Conservation (phyloP, 176 grass and related monocot species). For the Microstegium vimineum region DNA sequence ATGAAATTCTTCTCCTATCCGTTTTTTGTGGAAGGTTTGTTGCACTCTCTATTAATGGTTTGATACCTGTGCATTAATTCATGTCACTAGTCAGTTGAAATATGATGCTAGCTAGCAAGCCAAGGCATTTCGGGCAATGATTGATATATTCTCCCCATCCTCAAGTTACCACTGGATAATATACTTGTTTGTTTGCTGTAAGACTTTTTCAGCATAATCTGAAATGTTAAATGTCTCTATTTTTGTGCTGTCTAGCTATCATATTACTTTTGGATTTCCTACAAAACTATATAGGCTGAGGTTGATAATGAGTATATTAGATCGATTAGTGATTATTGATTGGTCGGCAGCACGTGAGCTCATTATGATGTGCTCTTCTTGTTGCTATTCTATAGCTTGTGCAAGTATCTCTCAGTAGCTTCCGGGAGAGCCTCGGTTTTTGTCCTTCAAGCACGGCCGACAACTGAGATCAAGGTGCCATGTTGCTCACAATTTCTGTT, state of each 20-base stretch:
- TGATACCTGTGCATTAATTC: neutral
- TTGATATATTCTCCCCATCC: neutral
- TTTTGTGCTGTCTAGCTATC: neutral
- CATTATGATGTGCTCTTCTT: constrained; percentile 18
- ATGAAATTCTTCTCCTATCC: constrained; percentile 55
- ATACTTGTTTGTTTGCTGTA: neutral
- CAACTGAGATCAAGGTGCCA: constrained; percentile 84
- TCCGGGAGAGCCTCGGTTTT: constrained; percentile 82
- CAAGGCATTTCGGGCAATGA: neutral
- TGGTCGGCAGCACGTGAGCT: neutral
- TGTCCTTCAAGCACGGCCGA: constrained; percentile 52
- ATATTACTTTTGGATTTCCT: constrained; percentile 12
- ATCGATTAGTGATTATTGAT: neutral
- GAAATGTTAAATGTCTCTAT: neutral
- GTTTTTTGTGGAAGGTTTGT: constrained; percentile 87
- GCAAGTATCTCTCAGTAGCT: constrained; percentile 87
- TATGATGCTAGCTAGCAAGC: constrained; percentile 22
- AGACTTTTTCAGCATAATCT: neutral
- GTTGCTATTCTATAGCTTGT: constrained; percentile 60
- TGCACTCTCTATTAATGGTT: constrained; percentile 8
- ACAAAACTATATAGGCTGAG: neutral
- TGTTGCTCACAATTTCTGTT: constrained; percentile 28
- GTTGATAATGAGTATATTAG: constrained; percentile 4
- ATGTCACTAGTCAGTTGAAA: neutral
- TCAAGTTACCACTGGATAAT: neutral